These are phyloP conservation scores for Ambrosia trifida DNA, from an alignment of 129 eudicot genomes.

Conservation along the genomic window DNA sequence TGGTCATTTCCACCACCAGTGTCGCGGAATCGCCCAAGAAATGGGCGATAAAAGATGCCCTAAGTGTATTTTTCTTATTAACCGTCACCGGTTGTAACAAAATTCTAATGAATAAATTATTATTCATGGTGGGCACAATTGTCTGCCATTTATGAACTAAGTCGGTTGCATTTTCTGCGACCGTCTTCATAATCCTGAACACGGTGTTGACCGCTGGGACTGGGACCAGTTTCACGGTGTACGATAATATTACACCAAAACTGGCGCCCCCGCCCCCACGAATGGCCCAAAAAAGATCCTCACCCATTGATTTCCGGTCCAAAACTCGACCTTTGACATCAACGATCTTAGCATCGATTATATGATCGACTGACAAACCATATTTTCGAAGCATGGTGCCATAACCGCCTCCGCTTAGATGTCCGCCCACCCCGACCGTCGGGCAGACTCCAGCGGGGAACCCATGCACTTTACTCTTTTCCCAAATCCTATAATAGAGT, in stretches of 20 bases:
- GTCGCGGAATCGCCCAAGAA: conserved; percentile 32
- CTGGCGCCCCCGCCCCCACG: conserved; percentile 41
- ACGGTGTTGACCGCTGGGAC: conserved; percentile 32
- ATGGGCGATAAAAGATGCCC: conserved; percentile 28
- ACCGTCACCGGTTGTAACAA: conserved; percentile 22
- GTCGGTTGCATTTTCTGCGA: conserved; percentile 25
- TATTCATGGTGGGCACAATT: neutral
- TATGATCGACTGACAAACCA: conserved; percentile 37
- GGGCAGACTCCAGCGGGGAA: conserved; percentile 41
- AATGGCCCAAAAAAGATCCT: conserved; percentile 44
- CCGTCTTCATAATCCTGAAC: conserved; percentile 27
- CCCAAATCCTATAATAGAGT: conserved; percentile 34
- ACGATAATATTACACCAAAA: conserved; percentile 39
- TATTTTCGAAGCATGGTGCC: conserved; percentile 46
- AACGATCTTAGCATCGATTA: conserved; percentile 32
- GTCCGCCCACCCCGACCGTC: conserved; percentile 41
- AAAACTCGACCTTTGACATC: conserved; percentile 27
- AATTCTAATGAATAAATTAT: conserved; percentile 27
- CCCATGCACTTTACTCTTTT: conserved; percentile 36
- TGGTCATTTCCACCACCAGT: conserved; percentile 13
- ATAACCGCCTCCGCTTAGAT: conserved; percentile 36
- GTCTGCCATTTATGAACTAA: conserved; percentile 37
- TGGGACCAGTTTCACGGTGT: conserved; percentile 32
- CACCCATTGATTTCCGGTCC: conserved; percentile 37
- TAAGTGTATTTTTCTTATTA: conserved; percentile 7